A percentile compares a stretch with the other conserved stretches of the same genome.
These are phyloP conservation scores for Corinectria fuckeliana DNA, from an alignment of 2,329 filamentous ascomycete species.

Conservation along the genomic window DNA sequence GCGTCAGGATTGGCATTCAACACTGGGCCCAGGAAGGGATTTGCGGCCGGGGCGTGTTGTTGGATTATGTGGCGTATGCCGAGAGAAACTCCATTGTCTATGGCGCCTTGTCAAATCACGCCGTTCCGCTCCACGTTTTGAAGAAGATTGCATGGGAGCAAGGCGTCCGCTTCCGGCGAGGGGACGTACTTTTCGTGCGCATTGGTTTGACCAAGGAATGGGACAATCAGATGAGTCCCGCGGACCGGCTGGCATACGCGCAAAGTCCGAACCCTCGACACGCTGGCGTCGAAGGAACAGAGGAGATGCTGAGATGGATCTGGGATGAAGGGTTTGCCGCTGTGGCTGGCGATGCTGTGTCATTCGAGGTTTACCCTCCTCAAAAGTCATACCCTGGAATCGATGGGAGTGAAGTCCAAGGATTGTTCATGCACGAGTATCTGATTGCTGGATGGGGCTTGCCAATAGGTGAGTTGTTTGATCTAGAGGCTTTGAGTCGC, in stretches of 20 bases:
- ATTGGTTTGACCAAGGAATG: conserved; percentile 40
- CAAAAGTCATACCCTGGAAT: conserved; percentile 40
- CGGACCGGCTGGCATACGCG: conserved; percentile 58
- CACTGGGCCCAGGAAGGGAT: conserved; percentile 49
- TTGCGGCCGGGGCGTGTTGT: conserved; percentile 14
- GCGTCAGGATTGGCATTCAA: conserved; percentile 53
- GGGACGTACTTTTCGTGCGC: conserved; percentile 18
- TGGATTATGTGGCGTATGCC: conserved; percentile 16
- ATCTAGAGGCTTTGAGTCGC: conserved; percentile 44
- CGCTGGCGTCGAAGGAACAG: conserved; percentile 55
- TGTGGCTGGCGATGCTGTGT: conserved; percentile 60
- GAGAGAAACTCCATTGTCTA: conserved; percentile 4
- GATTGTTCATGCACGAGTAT: conserved; percentile 51
- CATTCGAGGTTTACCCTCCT: conserved; percentile 56
- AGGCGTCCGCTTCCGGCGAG: conserved; percentile 2
- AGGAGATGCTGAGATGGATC: conserved; percentile 59
- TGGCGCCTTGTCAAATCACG: conserved; percentile 11
- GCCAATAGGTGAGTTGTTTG: conserved; percentile 45
- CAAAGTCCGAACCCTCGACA: conserved; percentile 41
- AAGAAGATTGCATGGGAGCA: conserved; percentile 8
- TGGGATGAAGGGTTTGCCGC: conserved; percentile 63
- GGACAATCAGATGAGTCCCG: conserved; percentile 35
- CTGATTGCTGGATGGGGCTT: conserved; percentile 55
- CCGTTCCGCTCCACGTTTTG: conserved; percentile 1
- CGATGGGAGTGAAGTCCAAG: conserved; percentile 18